Base-by-base conservation (phyloP, 2,329 filamentous ascomycete species). In the Spiromastix sp. region DNA sequence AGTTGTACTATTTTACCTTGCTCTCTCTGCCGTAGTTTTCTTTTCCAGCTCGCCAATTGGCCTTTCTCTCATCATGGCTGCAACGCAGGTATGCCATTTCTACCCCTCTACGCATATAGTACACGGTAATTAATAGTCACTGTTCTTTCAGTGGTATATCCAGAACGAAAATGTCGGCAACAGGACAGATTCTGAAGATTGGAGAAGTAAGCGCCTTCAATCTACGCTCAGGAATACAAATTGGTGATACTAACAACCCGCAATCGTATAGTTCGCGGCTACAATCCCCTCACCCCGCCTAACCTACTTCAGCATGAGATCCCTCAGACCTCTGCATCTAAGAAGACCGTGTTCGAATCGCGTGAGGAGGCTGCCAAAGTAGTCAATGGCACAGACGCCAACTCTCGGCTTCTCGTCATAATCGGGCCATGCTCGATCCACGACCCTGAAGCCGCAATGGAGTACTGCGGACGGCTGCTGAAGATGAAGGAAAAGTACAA, bases 401-500 rank as follows among this genome's bases (percentile, higher is more conserved):
- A 68, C 47, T 61, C 71, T 52, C 66, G 77, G 38, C 57, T 85
- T 32, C 66, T 85, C 34, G 79, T 98, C 45, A 80, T 96, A 53
- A 79, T 96, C 44, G 91, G 91, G 1, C 91, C 91, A 17, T 98
- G 91, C 71, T 94, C 85, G 16, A 94, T 98, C 60, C 91, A 98
- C 68, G 91, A 98, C 58, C 89, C 91, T 12, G 68, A 79, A 37
- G 82, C 85, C 43, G 89, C 89, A 8, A 74, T 95, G 47, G 85
- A 89, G 56, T 98, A 98, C 77, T 93, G 86, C 71, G 78, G 86
- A 54, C 71, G 81, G 46, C 71, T 98, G 43, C 59, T 93, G 47
- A 70, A 76, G 54, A 70, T 93, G 51, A 87, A 89, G 63, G 76
- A 87, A 57, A 91, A 93, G 68, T 81, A 94, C 68, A 74, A 82